Base-by-base conservation (phyloP, 2,329 filamentous ascomycete species). In the Diplodia seriata region DNA sequence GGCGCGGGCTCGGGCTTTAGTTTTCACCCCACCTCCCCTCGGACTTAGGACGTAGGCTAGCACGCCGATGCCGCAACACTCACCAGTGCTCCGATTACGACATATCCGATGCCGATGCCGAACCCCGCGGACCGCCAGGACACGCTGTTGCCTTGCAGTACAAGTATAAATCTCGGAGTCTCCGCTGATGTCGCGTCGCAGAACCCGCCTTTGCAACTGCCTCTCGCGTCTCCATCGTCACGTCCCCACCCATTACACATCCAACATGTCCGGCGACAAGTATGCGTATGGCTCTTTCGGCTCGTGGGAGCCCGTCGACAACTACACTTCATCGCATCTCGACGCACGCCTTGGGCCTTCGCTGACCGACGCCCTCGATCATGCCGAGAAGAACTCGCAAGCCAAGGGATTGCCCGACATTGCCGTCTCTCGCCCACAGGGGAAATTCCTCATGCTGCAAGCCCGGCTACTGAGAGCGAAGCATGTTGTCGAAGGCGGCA, bases 401-500 rank as follows among this genome's bases (percentile, higher is more conserved):
- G 73, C 70, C 36, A 59, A 74, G 43, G 74, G 74, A 6, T 73
- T 79, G 7, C 76, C 76, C 9, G 74, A 77, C 64, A 78, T 79
- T 53, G 74, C 76, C 51, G 77, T 78, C 9, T 76, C 75, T 8
- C 69, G 73, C 14, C 71, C 74, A 0, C 76, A 77, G 40, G 76
- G 76, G 55, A 79, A 78, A 66, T 76, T 71, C 70, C 73, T 79
- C 20, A 74, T 75, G 47, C 72, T 78, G 1, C 76, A 77, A 67
- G 74, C 75, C 12, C 73, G 74, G 36, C 68, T 77, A 20, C 62
- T 74, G 1, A 71, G 70, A 31, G 75, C 74, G 23, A 73, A 72
- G 66, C 72, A 74, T 55, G 70, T 76, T 7, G 82, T 88, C 43
- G 86, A 88, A 72, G 77, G 88, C 57, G 86, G 86, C 29, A 87